Percentiles rank a stretch among this genome's conserved stretches.
phyloP scores from a whole-genome alignment of 768 basidiomycete species.

The Cystobasidium ongulense region DNA sequence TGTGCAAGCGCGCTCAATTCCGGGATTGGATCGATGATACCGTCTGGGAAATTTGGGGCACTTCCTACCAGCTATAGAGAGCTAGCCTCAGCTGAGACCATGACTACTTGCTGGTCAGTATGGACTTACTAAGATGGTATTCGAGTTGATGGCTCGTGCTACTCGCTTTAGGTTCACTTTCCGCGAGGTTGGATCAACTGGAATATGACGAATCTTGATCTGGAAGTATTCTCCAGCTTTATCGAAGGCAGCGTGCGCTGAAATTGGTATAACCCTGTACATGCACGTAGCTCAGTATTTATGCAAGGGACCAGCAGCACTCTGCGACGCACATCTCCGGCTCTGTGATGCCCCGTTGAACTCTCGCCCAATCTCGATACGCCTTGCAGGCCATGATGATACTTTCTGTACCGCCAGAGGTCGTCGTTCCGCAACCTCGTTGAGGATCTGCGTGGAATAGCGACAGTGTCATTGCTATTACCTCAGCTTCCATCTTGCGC shows the following conservation, averaged over 20 bases:
- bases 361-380: conserved; percentile 81
- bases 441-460: conserved; percentile 62
- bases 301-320: neutral
- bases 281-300: neutral
- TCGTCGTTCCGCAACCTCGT: conserved; percentile 80
- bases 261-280: conserved; percentile 66
- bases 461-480: conserved; percentile 40
- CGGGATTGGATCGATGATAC: conserved; percentile 55
- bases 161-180: conserved; percentile 69
- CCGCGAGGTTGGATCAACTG: conserved; percentile 67
- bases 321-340: conserved; percentile 67
- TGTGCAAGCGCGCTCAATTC: conserved; percentile 67
- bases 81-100: conserved; percentile 21
- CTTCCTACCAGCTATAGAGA: conserved; percentile 66
- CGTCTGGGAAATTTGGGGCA: conserved; percentile 49
- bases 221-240: conserved; percentile 77
- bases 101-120: neutral
- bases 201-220: conserved; percentile 80
- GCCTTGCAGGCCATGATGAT: conserved; percentile 94
- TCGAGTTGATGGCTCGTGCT: conserved; percentile 75
- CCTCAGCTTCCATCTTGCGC: conserved; percentile 92
- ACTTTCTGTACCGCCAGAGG: conserved; percentile 89
- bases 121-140: conserved; percentile 71
- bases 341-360: conserved; percentile 73
- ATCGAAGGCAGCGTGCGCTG: conserved; percentile 90